Evolutionary conservation across 495 filamentous ascomycete species (phyloP).

Genomic region (Tetracladium marchalianum): DNA sequence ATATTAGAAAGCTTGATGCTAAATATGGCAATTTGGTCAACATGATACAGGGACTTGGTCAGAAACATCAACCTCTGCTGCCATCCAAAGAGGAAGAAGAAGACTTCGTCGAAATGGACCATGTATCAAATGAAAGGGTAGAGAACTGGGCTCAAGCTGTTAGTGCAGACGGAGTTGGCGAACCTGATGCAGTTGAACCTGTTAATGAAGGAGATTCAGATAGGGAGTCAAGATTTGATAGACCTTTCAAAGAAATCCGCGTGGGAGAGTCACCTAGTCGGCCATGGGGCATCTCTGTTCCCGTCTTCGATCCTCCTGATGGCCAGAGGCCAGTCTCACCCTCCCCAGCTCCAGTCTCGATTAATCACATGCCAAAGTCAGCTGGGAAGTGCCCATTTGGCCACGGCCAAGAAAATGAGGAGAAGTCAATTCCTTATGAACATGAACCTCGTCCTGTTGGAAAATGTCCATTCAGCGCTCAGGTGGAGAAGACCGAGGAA

Average conservation of each 20-base stretch:
- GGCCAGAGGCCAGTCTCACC: constrained; percentile 29
- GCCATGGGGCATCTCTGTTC: constrained; percentile 84
- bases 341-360: constrained; percentile 30
- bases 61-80: constrained; percentile 73
- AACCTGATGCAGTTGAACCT: constrained; percentile 22
- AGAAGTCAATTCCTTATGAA: background rate
- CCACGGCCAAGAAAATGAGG: constrained; percentile 22
- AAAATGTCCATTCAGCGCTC: constrained; percentile 10
- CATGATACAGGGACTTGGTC: constrained; percentile 81
- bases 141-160: constrained; percentile 74
- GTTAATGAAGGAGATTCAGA: constrained; percentile 29
- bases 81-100: constrained; percentile 46
- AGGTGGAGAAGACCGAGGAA: background rate
- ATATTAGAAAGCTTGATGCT: constrained; percentile 74
- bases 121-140: constrained; percentile 51
- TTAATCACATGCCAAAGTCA: constrained; percentile 27
- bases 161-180: constrained; percentile 32
- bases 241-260: constrained; percentile 69
- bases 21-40: constrained; percentile 84
- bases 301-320: constrained; percentile 23
- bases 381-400: constrained; percentile 41
- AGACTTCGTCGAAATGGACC: constrained; percentile 33
- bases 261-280: constrained; percentile 83
- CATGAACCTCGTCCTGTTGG: background rate
- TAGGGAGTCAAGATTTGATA: constrained; percentile 59